These are phyloP conservation scores for Podospora conica DNA, from an alignment of 495 filamentous ascomycete genomes.

Conservation along the genomic window DNA sequence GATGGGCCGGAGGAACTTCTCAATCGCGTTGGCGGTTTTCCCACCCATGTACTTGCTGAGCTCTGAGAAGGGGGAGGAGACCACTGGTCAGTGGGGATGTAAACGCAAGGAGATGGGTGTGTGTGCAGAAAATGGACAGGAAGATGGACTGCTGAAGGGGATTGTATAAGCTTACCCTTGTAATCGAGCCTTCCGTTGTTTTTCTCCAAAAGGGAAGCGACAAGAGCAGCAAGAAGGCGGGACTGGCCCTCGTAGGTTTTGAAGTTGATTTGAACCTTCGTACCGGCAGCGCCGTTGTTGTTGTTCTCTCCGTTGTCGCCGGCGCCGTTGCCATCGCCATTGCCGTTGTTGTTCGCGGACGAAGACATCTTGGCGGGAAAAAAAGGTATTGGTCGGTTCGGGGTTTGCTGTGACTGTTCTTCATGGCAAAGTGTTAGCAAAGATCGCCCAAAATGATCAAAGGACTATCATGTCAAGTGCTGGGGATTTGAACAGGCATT, in stretches of 20 bases:
- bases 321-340: too few relatives aligned
- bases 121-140: conserved; percentile 1
- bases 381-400: background rate
- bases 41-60: too few relatives aligned
- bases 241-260: conserved; percentile 41
- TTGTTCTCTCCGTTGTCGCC: background rate
- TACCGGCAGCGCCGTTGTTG: background rate
- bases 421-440: background rate
- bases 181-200: conserved; percentile 39
- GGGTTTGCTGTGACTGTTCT: background rate
- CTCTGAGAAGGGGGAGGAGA: too few relatives aligned
- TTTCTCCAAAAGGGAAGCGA: conserved; percentile 37
- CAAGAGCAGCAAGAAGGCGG: conserved; percentile 46
- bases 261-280: conserved; percentile 35
- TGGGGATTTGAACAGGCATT: too few relatives aligned
- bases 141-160: too few relatives aligned
- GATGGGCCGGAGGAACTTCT: too few relatives aligned
- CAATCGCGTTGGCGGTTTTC: too few relatives aligned
- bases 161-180: conserved; percentile 35
- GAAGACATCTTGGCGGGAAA: background rate
- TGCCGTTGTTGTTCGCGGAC: background rate
- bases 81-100: background rate
- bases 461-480: too few relatives aligned
- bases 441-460: background rate
- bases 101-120: conserved; percentile 4